Percentiles rank a stretch among this genome's conserved stretches.
phyloP scores from a whole-genome alignment of 257 asterid species.

The Avicennia marina region DNA sequence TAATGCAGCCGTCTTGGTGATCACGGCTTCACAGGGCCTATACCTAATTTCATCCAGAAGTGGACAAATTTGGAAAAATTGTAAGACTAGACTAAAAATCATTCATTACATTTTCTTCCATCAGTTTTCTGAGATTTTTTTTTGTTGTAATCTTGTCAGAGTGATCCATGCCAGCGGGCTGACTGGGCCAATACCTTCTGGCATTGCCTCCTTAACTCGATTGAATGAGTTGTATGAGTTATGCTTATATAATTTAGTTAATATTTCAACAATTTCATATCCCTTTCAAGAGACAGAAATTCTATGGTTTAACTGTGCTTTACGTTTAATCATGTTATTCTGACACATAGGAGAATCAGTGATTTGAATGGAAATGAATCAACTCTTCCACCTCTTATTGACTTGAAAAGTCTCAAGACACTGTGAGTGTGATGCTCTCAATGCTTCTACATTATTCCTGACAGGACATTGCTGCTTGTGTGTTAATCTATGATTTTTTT shows the following conservation, averaged over 20 bases:
- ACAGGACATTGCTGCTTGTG: background rate
- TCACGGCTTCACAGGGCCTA: conserved; percentile 35
- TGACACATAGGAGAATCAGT: conserved; percentile 40
- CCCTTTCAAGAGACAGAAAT: no score
- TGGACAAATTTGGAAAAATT: conserved; percentile 28
- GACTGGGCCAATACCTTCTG: conserved; percentile 40
- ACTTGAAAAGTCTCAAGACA: conserved; percentile 16
- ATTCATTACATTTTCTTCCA: no score
- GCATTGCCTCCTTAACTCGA: conserved; percentile 30
- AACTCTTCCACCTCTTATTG: conserved; percentile 32
- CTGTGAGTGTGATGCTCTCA: conserved; percentile 25
- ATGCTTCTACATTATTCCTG: background rate
- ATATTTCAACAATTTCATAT: no score
- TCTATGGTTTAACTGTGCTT: no score
- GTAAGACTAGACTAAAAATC: conserved; percentile 18
- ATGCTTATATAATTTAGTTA: no score
- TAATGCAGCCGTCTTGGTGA: conserved; percentile 37
- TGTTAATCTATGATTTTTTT: background rate
- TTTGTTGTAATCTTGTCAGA: no score
- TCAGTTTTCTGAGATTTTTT: no score
- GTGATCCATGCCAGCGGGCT: conserved; percentile 44
- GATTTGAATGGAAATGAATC: conserved; percentile 39
- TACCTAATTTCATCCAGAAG: conserved; percentile 32
- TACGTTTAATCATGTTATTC: background rate
- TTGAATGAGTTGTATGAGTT: conserved; percentile 38